Conservation (phyloP, 2,329 filamentous ascomycete genomes). For the Arthroderma uncinatum region DNA sequence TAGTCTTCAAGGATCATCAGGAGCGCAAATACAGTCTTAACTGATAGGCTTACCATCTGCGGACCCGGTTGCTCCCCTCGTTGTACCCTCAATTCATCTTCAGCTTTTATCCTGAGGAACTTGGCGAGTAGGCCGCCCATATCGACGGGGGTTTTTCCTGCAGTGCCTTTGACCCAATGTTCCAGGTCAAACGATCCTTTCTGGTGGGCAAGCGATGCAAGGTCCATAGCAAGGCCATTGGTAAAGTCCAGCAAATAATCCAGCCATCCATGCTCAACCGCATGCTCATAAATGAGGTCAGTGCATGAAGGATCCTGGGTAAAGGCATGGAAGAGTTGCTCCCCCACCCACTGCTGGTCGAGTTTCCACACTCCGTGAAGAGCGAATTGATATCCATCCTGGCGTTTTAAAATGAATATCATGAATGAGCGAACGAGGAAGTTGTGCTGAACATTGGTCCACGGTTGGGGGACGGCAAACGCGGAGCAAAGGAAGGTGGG, state of each 20-base stretch:
- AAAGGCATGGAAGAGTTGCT: conserved; percentile 66
- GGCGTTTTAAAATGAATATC: conserved; percentile 68
- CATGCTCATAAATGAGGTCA: conserved; percentile 64
- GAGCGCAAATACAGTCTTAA: conserved; percentile 74
- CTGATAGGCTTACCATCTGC: conserved; percentile 62
- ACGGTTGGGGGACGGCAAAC: conserved; percentile 39
- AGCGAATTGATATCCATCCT: conserved; percentile 73
- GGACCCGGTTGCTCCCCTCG: conserved; percentile 54
- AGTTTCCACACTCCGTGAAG: conserved; percentile 86
- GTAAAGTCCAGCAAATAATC: conserved; percentile 66
- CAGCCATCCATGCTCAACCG: conserved; percentile 71
- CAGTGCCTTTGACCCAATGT: conserved; percentile 64
- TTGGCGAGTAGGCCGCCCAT: conserved; percentile 63
- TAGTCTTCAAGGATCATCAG: conserved; percentile 68
- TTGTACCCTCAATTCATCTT: conserved; percentile 65
- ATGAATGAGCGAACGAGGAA: conserved; percentile 51
- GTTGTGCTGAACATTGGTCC: conserved; percentile 39
- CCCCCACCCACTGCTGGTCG: conserved; percentile 75
- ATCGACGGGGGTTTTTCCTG: conserved; percentile 51
- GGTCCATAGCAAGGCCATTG: conserved; percentile 76
- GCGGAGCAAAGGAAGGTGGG: conserved; percentile 42
- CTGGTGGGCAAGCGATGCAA: conserved; percentile 75
- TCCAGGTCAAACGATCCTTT: conserved; percentile 68
- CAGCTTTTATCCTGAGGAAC: conserved; percentile 74
- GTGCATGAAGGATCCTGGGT: conserved; percentile 57